A percentile compares a stretch with the other conserved stretches of the same genome.
Evolutionary conservation across 148 eudicot genomes (phyloP).

Genomic region (Chenopodium berlandieri): DNA sequence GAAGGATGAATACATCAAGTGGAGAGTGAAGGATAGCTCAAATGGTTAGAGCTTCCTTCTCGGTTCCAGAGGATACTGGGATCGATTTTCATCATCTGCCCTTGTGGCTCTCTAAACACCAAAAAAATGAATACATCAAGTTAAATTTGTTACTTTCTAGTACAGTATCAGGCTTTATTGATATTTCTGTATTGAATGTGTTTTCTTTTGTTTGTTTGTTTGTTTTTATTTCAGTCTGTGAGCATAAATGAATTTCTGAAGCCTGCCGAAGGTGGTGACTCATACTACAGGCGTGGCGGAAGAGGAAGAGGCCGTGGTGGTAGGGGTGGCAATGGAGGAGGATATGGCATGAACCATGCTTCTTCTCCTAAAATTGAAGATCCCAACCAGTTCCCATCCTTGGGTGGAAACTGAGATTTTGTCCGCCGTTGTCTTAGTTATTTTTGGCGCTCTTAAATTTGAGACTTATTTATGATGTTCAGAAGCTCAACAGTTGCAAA

Average conservation of each 20-base stretch:
- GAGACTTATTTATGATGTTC: constrained; percentile 19
- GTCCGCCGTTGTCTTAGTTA: constrained; percentile 12
- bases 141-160: neutral
- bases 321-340: constrained; percentile 40
- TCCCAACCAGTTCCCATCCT: constrained; percentile 43
- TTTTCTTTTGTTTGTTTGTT: neutral
- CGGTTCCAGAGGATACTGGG: no score
- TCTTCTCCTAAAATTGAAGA: constrained; percentile 50
- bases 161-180: neutral
- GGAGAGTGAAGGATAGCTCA: no score
- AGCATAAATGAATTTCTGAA: constrained; percentile 60
- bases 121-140: no score
- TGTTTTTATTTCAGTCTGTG: constrained; percentile 32
- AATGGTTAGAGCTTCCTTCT: no score
- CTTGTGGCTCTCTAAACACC: no score
- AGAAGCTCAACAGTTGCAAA: constrained; percentile 20
- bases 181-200: neutral
- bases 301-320: constrained; percentile 60
- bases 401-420: constrained; percentile 47
- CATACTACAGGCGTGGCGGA: constrained; percentile 41
- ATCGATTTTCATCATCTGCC: no score
- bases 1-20: neutral
- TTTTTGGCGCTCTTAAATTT: constrained; percentile 26
- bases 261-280: constrained; percentile 47
- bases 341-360: constrained; percentile 27